Conservation (phyloP, 148 eudicot species). For the Fagopyrum esculentum region DNA sequence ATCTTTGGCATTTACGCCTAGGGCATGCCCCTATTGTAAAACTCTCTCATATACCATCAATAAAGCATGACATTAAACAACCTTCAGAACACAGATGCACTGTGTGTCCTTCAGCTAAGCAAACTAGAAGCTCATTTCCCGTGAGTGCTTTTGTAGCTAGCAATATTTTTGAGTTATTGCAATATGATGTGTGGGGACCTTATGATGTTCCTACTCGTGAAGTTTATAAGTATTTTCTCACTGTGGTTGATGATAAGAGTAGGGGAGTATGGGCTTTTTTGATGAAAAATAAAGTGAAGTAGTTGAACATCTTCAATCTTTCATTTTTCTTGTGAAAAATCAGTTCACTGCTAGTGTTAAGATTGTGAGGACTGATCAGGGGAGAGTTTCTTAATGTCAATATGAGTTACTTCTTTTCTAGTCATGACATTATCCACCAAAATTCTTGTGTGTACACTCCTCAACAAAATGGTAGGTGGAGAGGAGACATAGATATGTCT, state of each 20-base stretch:
- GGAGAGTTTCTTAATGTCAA: background rate
- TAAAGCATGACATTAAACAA: background rate
- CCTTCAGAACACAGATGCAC: background rate
- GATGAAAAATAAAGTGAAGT: background rate
- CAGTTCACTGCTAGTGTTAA: background rate
- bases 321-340: background rate
- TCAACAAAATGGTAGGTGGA: conserved; percentile 8
- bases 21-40: background rate
- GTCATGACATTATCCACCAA: background rate
- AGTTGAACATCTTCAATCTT: background rate
- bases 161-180: background rate
- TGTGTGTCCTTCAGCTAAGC: background rate
- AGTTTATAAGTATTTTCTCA: background rate
- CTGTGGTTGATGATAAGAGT: background rate
- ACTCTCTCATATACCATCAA: background rate
- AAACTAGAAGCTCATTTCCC: background rate
- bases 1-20: background rate
- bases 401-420: background rate
- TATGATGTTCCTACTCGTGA: background rate
- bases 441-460: background rate
- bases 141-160: background rate
- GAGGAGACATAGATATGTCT: background rate
- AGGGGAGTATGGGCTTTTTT: background rate
- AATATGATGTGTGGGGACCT: background rate
- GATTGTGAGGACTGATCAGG: background rate